These are phyloP conservation scores for Venturia carpophila DNA, from an alignment of 2,329 filamentous ascomycete species.

Conservation along the genomic window DNA sequence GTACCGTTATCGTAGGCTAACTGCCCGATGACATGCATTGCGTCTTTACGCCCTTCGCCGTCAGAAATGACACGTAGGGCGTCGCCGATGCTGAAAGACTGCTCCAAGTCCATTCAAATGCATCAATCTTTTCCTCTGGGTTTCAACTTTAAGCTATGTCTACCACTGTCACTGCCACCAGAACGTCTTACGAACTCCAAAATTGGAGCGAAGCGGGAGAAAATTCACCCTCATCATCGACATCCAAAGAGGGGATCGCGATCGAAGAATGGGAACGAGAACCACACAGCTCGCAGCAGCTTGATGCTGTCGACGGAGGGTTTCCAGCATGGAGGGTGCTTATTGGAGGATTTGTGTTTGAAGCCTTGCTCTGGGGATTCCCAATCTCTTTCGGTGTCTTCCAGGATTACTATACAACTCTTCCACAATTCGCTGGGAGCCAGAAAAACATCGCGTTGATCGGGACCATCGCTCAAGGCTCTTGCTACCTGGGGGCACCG, in stretches of 20 bases:
- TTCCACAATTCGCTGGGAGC: slow-evolving; percentile 48
- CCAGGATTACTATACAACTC: slow-evolving; percentile 58
- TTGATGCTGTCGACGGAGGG: slow-evolving; percentile 34
- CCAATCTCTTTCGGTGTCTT: slow-evolving; percentile 64
- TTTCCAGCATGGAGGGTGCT: slow-evolving; percentile 47
- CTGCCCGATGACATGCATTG: background rate
- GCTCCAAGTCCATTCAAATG: background rate
- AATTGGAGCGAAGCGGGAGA: background rate
- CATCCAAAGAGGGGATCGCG: background rate
- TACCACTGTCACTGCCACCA: background rate
- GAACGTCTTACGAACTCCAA: slow-evolving; percentile 6
- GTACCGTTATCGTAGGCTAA: background rate
- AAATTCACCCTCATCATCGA: background rate
- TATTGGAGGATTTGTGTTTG: slow-evolving; percentile 44
- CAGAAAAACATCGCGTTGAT: slow-evolving; percentile 48
- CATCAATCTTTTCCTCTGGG: no score
- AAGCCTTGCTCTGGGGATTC: slow-evolving; percentile 53
- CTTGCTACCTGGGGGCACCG: slow-evolving; percentile 42
- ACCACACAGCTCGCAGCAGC: background rate
- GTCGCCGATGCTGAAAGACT: background rate
- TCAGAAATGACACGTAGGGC: background rate
- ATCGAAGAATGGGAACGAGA: background rate
- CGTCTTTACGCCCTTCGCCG: background rate
- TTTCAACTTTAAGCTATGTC: background rate
- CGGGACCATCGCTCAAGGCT: slow-evolving; percentile 46